Base-by-base conservation (phyloP, 192 early-diverging fungal genomes). In the Coemansia sp. region DNA sequence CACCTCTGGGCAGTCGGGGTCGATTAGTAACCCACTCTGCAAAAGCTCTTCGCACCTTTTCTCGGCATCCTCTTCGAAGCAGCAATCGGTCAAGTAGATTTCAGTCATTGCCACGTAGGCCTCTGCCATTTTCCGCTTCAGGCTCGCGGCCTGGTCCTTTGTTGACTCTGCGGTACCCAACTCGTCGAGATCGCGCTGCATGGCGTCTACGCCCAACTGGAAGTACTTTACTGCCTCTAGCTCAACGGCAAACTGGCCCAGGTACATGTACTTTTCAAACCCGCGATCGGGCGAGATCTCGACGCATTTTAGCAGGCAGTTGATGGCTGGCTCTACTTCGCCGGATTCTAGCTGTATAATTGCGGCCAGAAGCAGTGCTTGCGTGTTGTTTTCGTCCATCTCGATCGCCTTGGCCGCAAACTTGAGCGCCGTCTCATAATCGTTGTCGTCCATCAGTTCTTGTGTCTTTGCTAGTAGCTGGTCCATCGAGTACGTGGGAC, bases 11-110 rank as follows among this genome's bases (percentile, higher is more conserved):
- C 88, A 91, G 3, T 66, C 66, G 12, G 90, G 88, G 69, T 92
- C 91, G 14, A 88, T 68, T 33, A 84, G 53, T n/a, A 86, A 56
- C 0, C 94, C 95, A 18, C 85, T 82, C 41, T 83, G 63, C 61
- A 95, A 73, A 66, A 85, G 91, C 52, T 85, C 66, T 62, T 94
- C 92, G 70, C 94, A 96, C 39, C 85, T 85, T 60, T 86, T 77
- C 79, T 97, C 97, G 5, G 97, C 97, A 20, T 94, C 87, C 7
- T 87, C 86, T 55, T 95, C 93, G 76, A 95, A 96, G 72, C 97
- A 99, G 76, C 92, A 95, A 72, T 99, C 97, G 0, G 97, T 98
- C 79, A 99, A 87, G 75, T 94, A 99, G 20, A 98, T 94, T 72
- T 99, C 97, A 3, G 92, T 88, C 88, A 99, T 95, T 37, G 95